Percentiles rank a stretch among this genome's conserved stretches.
These are phyloP conservation scores for Teratosphaeria gauchensis DNA, from an alignment of 2,329 filamentous ascomycete genomes.

Conservation along the genomic window DNA sequence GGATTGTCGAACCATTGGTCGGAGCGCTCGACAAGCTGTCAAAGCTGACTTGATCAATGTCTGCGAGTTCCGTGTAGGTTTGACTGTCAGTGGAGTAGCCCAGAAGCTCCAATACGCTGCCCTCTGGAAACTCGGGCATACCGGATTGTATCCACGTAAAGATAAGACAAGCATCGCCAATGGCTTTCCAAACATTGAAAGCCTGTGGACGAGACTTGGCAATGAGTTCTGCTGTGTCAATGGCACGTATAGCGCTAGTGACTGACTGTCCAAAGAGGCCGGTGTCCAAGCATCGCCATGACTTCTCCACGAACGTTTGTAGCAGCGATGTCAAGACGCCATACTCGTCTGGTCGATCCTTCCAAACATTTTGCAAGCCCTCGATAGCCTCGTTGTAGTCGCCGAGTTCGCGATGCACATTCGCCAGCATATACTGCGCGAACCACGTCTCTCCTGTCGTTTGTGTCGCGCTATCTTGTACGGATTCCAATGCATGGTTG, in stretches of 20 bases:
- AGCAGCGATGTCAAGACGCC: slow-evolving; percentile 80
- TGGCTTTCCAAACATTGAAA: slow-evolving; percentile 92
- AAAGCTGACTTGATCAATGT: slow-evolving; percentile 53
- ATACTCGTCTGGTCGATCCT: slow-evolving; percentile 60
- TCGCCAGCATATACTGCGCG: slow-evolving; percentile 90
- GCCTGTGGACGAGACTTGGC: slow-evolving; percentile 53
- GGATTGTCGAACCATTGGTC: slow-evolving; percentile 18
- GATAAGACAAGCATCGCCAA: slow-evolving; percentile 78
- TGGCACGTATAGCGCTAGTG: slow-evolving; percentile 57
- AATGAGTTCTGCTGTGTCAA: slow-evolving; percentile 57
- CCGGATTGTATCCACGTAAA: slow-evolving; percentile 71
- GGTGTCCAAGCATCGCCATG: slow-evolving; percentile 65
- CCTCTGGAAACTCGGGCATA: slow-evolving; percentile 51
- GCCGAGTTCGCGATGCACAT: slow-evolving; percentile 86
- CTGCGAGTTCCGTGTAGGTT: slow-evolving; percentile 47
- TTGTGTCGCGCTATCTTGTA: slow-evolving; percentile 22
- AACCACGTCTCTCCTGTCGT: slow-evolving; percentile 74
- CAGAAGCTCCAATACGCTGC: slow-evolving; percentile 51
- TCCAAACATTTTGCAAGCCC: slow-evolving; percentile 66
- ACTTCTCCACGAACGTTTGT: slow-evolving; percentile 77
- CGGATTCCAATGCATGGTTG: slow-evolving; percentile 62
- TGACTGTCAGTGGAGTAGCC: slow-evolving; percentile 42
- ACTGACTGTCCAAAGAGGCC: slow-evolving; percentile 79
- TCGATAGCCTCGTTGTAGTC: slow-evolving; percentile 74
- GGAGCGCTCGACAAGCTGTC: slow-evolving; percentile 2